These are phyloP conservation scores for Bretziella fagacearum DNA, from an alignment of 2,329 filamentous ascomycete genomes.

Conservation along the genomic window DNA sequence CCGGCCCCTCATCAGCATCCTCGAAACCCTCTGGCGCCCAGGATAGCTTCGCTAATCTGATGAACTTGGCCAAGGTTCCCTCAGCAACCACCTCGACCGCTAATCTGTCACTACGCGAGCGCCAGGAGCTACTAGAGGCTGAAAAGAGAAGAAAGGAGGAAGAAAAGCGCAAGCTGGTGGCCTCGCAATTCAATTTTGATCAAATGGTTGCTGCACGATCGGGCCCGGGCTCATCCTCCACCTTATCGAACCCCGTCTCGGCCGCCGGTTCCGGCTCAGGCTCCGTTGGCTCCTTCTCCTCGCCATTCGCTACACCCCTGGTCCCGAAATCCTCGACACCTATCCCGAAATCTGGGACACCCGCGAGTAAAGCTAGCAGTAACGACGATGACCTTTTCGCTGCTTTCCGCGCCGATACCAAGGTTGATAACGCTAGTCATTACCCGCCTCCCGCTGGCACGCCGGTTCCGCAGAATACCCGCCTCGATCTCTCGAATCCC, in stretches of 20 bases:
- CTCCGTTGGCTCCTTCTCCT: constrained; percentile 16
- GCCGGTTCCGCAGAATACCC: constrained; percentile 24
- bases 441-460: constrained; percentile 34
- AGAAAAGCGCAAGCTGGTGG: constrained; percentile 52
- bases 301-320: constrained; percentile 16
- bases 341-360: constrained; percentile 2
- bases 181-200: constrained; percentile 60
- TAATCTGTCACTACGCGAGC: constrained; percentile 63
- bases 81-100: constrained; percentile 41
- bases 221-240: constrained; percentile 24
- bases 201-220: constrained; percentile 57
- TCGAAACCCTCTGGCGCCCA: constrained; percentile 21
- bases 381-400: constrained; percentile 45
- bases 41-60: constrained; percentile 65
- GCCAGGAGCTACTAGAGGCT: constrained; percentile 48
- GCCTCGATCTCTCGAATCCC: constrained; percentile 37
- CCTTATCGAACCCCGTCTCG: constrained; percentile 3
- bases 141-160: constrained; percentile 58
- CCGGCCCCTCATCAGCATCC: background rate
- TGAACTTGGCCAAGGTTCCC: constrained; percentile 33
- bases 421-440: constrained; percentile 49
- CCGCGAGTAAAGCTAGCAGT: constrained; percentile 5
- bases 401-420: constrained; percentile 48
- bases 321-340: constrained; percentile 8
- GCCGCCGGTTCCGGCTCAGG: no score